Evolutionary conservation across 345 rosid species (phyloP).

Genomic region (Populus deltoides): DNA sequence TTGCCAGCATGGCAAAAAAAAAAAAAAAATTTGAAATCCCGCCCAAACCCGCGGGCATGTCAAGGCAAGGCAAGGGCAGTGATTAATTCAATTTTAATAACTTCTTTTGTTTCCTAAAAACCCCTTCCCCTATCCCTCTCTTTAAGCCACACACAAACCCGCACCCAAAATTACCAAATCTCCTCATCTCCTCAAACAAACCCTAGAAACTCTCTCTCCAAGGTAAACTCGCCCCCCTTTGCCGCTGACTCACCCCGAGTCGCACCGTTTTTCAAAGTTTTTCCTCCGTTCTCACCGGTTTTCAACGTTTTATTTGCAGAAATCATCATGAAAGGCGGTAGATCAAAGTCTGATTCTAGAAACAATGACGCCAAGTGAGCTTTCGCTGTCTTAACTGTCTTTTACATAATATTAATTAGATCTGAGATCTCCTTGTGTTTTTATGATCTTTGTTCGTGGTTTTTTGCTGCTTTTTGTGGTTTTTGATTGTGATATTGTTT

Average conservation of each 20-base stretch:
- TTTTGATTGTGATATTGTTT: not conserved
- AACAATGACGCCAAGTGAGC: slow-evolving; percentile 43
- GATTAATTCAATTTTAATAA: too few species aligned
- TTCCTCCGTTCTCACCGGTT: slow-evolving; percentile 23
- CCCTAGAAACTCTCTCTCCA: slow-evolving; percentile 1
- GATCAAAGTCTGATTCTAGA: slow-evolving; percentile 40
- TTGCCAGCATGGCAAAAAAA: slow-evolving; percentile 38
- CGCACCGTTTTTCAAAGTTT: not conserved
- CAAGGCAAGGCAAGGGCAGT: not conserved
- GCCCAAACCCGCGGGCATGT: slow-evolving; percentile 42
- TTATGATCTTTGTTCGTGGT: too few species aligned
- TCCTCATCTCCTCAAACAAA: not conserved
- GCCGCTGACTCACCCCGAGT: slow-evolving; percentile 28
- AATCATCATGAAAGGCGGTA: slow-evolving; percentile 62
- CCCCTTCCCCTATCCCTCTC: slow-evolving; percentile 14
- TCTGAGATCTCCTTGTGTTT: slow-evolving; percentile 15
- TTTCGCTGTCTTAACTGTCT: not conserved
- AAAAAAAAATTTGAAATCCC: slow-evolving; percentile 44
- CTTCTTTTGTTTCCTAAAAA: slow-evolving; percentile 19
- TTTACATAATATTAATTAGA: slow-evolving; percentile 4
- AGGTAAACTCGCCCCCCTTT: slow-evolving; percentile 29
- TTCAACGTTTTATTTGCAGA: slow-evolving; percentile 29
- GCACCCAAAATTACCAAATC: not conserved
- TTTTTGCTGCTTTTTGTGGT: not conserved
- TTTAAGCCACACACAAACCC: slow-evolving; percentile 3